Percentiles rank a stretch among this genome's conserved stretches.
phyloP scores from a whole-genome alignment of 179 eudicot genomes.

The Spinacia oleracea region DNA sequence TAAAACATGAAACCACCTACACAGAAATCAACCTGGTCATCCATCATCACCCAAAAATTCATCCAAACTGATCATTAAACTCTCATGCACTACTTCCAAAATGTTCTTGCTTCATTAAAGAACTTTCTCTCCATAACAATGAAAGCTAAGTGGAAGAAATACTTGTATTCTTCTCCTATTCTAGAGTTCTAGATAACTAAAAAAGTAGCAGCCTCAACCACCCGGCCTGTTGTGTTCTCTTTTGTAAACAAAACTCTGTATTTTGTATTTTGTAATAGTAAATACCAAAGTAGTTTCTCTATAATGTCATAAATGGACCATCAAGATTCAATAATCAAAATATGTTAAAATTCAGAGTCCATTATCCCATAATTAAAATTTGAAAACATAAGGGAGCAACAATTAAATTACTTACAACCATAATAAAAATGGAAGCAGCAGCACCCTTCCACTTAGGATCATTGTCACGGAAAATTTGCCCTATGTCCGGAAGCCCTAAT shows the following conservation, averaged over 20 bases:
- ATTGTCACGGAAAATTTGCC: constrained; percentile 87
- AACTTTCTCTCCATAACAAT: not conserved
- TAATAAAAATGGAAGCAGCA: constrained; percentile 79
- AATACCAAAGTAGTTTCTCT: not conserved
- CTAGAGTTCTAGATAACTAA: too few species aligned
- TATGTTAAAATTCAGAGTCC: not conserved
- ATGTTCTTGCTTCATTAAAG: too few species aligned
- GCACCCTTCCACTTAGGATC: constrained; percentile 99
- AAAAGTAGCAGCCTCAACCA: not conserved
- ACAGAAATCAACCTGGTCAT: not conserved
- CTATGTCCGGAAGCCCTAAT: constrained; percentile 92
- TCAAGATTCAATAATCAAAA: not conserved
- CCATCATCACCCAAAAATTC: not conserved
- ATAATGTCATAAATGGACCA: not conserved
- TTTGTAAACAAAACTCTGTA: not conserved
- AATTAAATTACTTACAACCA: constrained; percentile 72
- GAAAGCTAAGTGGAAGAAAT: not conserved
- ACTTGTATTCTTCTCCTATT: not conserved
- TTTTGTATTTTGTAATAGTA: too few species aligned
- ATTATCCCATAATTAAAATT: not conserved
- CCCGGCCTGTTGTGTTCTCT: not conserved
- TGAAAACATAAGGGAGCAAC: not conserved
- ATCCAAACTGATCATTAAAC: not conserved
- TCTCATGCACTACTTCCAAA: too few species aligned
- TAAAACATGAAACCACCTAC: not conserved